Evolutionary conservation across 2,329 filamentous ascomycete genomes (phyloP), one percentile per base, ranked within the genome.

Genomic region (Pseudocercospora macadamiae): DNA sequence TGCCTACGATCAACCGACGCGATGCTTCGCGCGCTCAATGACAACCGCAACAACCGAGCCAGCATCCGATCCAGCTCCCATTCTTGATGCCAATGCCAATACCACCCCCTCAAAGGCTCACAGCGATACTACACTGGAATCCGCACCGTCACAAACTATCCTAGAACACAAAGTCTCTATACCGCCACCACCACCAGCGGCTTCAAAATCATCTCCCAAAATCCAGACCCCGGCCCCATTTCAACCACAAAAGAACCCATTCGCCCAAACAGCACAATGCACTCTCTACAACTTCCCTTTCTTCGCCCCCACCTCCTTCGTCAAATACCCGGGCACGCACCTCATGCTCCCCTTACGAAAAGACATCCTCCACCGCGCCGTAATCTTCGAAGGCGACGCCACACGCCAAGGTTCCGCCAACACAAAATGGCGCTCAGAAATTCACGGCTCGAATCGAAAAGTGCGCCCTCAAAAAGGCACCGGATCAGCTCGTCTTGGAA

Each of bases 281-380:
- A 97, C 93, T 55, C 85, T 97, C 76, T 92, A 96, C 84, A 81
- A 82, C 73, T 99, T 97, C 80, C 95, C 95, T 32, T 85, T 87
- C 9, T 86, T 97, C 77, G 92, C 97, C 76, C 95, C 95, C 21
- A 80, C 86, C 49, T 82, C 86, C 51, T 89, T 96, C 74, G 86
- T 90, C 72, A 78, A 85, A 69, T 97, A 93, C 81, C 87, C 89
- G 37, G 80, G 86, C 61, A 89, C 90, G 70, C 91, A 97, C 76
- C 89, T 99, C 44, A 81, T 90, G 72, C 85, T 97, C 30, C 95
- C 95, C 2, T 83, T 96, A 47, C 89, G 95, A 60, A 88, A 89
- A 74, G 95, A 99, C 75, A 86, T 99, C 65, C 87, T 99, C 54
- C 93, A 99, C 79, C 86, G 91, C 64, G 95, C 95, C 59, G 86